Percentiles rank a stretch among this genome's conserved stretches.
These are phyloP conservation scores for Heritiera fomes DNA, from an alignment of 345 rosid species.

Conservation along the genomic window DNA sequence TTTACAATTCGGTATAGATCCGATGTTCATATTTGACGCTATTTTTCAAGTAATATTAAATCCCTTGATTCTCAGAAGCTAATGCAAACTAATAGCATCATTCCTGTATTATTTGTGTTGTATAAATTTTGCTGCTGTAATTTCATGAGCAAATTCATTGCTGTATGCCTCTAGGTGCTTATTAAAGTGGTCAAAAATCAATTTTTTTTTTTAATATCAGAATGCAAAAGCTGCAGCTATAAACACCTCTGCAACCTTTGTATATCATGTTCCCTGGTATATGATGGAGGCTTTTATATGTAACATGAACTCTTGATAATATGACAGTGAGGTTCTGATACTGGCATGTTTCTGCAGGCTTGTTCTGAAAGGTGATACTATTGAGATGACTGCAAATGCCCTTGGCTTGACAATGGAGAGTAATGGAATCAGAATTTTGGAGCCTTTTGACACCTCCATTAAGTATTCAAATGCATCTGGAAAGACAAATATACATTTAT, in stretches of 20 bases:
- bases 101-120: background rate
- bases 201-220: background rate
- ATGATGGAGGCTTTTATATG: constrained; percentile 15
- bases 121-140: background rate
- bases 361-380: constrained; percentile 66
- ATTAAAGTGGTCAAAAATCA: background rate
- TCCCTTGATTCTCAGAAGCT: background rate
- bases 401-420: constrained; percentile 96
- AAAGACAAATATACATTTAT: constrained; percentile 69
- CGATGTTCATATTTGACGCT: background rate
- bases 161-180: background rate
- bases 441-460: constrained; percentile 84
- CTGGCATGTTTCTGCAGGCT: constrained; percentile 49
- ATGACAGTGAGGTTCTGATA: constrained; percentile 27
- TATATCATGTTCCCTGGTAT: background rate
- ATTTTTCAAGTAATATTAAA: background rate
- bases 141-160: background rate
- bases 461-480: constrained; percentile 89
- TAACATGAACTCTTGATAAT: constrained; percentile 7
- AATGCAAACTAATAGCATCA: background rate
- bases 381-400: constrained; percentile 77
- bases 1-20: background rate
- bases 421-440: constrained; percentile 88
- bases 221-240: background rate
- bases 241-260: background rate